phyloP scores from a whole-genome alignment of 345 rosid genomes.

The Dimocarpus longan region DNA sequence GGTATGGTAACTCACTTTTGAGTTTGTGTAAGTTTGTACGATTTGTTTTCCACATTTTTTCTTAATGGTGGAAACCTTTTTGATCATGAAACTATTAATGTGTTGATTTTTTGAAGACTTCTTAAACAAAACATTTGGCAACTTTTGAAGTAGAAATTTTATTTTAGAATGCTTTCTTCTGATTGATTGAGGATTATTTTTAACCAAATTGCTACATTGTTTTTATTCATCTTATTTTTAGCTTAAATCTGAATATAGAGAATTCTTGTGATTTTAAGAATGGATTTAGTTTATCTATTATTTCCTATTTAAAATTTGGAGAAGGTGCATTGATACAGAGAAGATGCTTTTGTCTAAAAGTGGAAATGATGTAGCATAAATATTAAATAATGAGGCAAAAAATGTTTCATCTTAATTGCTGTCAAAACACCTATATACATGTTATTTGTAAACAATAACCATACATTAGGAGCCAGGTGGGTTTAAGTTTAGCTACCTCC shows the following conservation, averaged over 20 bases:
- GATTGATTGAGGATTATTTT: not conserved
- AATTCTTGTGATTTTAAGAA: not conserved
- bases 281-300: too few relatives aligned
- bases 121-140: too few relatives aligned
- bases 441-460: not conserved
- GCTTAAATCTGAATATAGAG: too few relatives aligned
- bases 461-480: not conserved
- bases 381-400: too few relatives aligned
- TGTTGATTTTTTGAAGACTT: too few relatives aligned
- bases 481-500: not conserved
- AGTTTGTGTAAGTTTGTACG: too few relatives aligned
- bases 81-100: too few relatives aligned
- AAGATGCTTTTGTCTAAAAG: not conserved
- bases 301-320: not conserved
- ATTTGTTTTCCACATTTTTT: too few relatives aligned
- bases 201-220: not conserved
- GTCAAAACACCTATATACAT: too few relatives aligned
- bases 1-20: not conserved
- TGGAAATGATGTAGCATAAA: not conserved
- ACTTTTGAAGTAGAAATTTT: not conserved
- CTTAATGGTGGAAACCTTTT: too few relatives aligned
- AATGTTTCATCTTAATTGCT: too few relatives aligned
- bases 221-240: not conserved
- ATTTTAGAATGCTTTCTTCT: not conserved
- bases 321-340: not conserved